Percentiles rank a stretch among this genome's conserved stretches.
Conservation (phyloP, 495 filamentous ascomycete species). For the Cercophora newfieldiana region DNA sequence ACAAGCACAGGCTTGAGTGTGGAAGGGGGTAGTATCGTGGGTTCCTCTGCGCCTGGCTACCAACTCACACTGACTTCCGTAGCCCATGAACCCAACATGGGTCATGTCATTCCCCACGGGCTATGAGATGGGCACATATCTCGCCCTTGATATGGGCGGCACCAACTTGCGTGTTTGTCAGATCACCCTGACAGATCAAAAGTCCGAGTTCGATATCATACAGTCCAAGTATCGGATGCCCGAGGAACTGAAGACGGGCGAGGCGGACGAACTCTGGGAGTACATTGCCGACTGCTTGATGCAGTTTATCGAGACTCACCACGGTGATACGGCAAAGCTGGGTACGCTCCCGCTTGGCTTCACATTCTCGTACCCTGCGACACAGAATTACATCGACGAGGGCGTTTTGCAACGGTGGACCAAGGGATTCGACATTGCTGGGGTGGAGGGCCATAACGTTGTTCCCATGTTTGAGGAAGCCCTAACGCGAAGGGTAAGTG, state of each 20-base stretch:
- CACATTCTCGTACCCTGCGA: constrained; percentile 97
- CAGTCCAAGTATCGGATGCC: constrained; percentile 98
- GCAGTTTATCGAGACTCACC: constrained; percentile 93
- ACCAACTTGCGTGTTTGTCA: constrained; percentile 98
- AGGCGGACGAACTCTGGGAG: constrained; percentile 90
- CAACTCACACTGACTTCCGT: constrained; percentile 20
- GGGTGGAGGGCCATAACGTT: constrained; percentile 92
- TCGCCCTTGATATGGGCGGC: constrained; percentile 97
- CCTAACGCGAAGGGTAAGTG: constrained; percentile 69
- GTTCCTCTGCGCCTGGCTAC: constrained; percentile 31
- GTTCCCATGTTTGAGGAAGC: constrained; percentile 90
- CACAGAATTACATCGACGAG: constrained; percentile 94
- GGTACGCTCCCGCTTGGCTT: constrained; percentile 84
- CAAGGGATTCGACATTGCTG: constrained; percentile 96
- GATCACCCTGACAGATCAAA: constrained; percentile 83
- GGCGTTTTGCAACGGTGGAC: constrained; percentile 97
- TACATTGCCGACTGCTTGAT: constrained; percentile 97
- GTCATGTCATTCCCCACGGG: constrained; percentile 92
- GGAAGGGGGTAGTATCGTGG: constrained; percentile 90
- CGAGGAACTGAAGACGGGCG: constrained; percentile 89
- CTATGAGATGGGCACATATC: constrained; percentile 83
- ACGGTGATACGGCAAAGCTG: constrained; percentile 61
- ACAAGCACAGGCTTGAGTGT: constrained; percentile 66
- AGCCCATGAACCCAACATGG: constrained; percentile 99
- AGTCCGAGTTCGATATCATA: constrained; percentile 97